These are phyloP conservation scores for Alternaria consortialis DNA, from an alignment of 2,329 filamentous ascomycete species.

Conservation along the genomic window DNA sequence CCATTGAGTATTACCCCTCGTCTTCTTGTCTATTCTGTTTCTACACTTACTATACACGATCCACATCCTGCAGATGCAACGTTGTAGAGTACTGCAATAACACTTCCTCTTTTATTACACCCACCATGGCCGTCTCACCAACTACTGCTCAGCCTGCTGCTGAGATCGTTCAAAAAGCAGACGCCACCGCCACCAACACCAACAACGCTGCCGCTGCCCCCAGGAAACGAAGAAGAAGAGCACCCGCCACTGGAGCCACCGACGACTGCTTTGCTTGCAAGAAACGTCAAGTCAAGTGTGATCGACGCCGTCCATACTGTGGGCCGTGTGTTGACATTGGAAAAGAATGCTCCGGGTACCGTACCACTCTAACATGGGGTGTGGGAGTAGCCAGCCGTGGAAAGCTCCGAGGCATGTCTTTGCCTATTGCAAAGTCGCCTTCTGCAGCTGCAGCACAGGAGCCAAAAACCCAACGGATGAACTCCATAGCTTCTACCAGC, in stretches of 20 bases:
- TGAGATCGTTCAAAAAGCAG: slow-evolving; percentile 46
- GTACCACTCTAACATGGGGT: slow-evolving; percentile 95
- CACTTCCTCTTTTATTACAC: slow-evolving; percentile 24
- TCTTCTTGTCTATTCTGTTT: slow-evolving; percentile 47
- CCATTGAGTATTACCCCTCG: slow-evolving; percentile 50
- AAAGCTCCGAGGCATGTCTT: slow-evolving; percentile 87
- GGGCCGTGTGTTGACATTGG: slow-evolving; percentile 91
- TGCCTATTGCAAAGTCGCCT: slow-evolving; percentile 66
- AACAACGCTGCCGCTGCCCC: slow-evolving; percentile 45
- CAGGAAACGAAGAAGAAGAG: slow-evolving; percentile 81
- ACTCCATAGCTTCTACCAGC: slow-evolving; percentile 31
- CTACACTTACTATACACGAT: slow-evolving; percentile 43
- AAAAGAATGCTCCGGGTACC: slow-evolving; percentile 94
- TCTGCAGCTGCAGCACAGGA: slow-evolving; percentile 39
- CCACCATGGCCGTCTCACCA: slow-evolving; percentile 47
- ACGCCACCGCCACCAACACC: slow-evolving; percentile 38
- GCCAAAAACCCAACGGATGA: slow-evolving; percentile 37
- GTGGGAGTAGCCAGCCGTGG: slow-evolving; percentile 94
- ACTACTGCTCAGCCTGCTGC: slow-evolving; percentile 43
- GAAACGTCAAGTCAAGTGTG: slow-evolving; percentile 84
- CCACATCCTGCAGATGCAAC: slow-evolving; percentile 46
- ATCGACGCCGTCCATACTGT: slow-evolving; percentile 91
- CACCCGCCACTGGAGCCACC: slow-evolving; percentile 85
- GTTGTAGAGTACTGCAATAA: slow-evolving; percentile 37
- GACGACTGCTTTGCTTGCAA: slow-evolving; percentile 96